Base-by-base conservation (phyloP, 73 alveolate genomes). In the Uronychia binucleata region DNA sequence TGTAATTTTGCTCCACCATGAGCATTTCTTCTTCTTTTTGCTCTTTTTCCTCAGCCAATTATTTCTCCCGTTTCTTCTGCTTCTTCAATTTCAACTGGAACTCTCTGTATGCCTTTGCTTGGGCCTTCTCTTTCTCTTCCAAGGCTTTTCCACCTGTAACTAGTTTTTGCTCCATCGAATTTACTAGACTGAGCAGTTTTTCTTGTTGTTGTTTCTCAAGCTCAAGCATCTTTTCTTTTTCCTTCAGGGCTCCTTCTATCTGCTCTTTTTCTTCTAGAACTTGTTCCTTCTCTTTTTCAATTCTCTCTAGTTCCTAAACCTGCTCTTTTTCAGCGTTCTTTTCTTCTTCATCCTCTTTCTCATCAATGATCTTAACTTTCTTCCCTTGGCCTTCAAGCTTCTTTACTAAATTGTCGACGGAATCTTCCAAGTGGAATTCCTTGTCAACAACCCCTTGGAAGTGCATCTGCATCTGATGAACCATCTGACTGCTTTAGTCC, bases 11-110 rank as follows among this genome's bases (percentile, higher is more conserved):
- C 82, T 93, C 94, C 14, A 79, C 91, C 33, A 58, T 81, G 0
- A 94, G 75, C 85, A 82, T 82, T 33, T 91, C 96, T 83, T 93
- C 98, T 74, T 91, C 93, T 77, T 87, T 89, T 75, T 79, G 80
- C 30, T 59, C 30, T n/a, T 90, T 87, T 88, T 84, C 32, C 79
- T 86, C 77, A 46, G 77, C 74, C 28, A 59, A 1, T 33, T 81
- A 13, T 32, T 81, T 35, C 75, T 95, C 90, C 46, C 94, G 92
- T 74, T 89, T 77, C 78, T 80, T 90, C 89, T 95, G 81, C 74
- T 83, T 84, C 77, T 89, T 92, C n/a, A 95, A 59, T 77, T 88
- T 90, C 80, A 86, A 80, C 46, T 92, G 77, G 57, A 77, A 81
- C 74, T 93, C 91, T 30, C 95, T 35, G 30, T 92, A 84, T 75